A percentile compares a stretch with the other conserved stretches of the same genome.
Conservation (phyloP, 1,139 yeast species). For the Protomyces pachydermus region DNA sequence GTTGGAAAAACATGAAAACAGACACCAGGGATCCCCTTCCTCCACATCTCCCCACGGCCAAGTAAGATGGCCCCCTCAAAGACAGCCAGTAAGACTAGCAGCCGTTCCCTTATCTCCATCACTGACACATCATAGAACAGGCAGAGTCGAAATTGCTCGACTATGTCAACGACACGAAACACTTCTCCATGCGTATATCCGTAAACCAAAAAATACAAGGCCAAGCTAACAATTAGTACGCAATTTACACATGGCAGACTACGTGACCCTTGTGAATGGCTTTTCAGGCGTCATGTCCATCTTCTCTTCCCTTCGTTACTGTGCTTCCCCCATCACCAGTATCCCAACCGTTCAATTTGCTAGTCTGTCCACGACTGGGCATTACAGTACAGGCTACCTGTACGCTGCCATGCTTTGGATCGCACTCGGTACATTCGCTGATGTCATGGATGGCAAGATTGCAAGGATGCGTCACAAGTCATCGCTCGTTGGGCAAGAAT, state of each 20-base stretch:
- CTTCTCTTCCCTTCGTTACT: constrained; percentile 74
- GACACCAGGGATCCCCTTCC: no score
- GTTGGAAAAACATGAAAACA: no score
- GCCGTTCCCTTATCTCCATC: no score
- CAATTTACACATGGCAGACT: constrained; percentile 93
- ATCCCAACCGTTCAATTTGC: constrained; percentile 78
- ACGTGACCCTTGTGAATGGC: constrained; percentile 77
- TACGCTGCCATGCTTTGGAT: constrained; percentile 26
- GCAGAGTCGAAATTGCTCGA: constrained; percentile 28
- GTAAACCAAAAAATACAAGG: neutral
- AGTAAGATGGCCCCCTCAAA: neutral
- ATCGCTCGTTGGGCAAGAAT: constrained; percentile 92
- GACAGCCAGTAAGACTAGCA: neutral
- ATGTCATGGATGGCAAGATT: constrained; percentile 93
- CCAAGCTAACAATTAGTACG: constrained; percentile 31
- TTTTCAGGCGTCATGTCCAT: constrained; percentile 78
- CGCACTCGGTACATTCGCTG: constrained; percentile 81
- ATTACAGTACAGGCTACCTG: constrained; percentile 32
- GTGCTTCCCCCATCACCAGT: constrained; percentile 51
- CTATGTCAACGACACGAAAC: constrained; percentile 31
- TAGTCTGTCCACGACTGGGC: constrained; percentile 60
- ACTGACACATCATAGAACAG: neutral
- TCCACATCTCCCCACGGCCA: no score
- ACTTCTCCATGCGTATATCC: constrained; percentile 29
- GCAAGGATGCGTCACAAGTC: constrained; percentile 91